These are phyloP conservation scores for Pythium periplocum DNA, from an alignment of 352 stramenopile genomes.

Conservation along the genomic window DNA sequence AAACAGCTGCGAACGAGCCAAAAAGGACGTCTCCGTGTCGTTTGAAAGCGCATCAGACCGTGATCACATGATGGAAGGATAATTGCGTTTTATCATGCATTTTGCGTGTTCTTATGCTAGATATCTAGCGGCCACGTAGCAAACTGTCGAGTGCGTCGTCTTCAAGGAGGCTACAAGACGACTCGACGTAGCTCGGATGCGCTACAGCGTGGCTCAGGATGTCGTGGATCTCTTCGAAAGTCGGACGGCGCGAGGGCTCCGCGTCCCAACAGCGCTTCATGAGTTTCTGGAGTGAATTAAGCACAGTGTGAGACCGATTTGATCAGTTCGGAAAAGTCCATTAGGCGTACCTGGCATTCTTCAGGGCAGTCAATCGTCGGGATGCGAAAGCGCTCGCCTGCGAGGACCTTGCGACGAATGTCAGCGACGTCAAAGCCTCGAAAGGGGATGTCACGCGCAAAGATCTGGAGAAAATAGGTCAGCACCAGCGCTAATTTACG, in stretches of 20 bases:
- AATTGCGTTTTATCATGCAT: slow-evolving; percentile 5
- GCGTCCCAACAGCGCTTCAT: slow-evolving; percentile 67
- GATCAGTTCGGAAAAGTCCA: too few species aligned
- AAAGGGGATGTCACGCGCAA: slow-evolving; percentile 76
- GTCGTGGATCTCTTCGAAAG: slow-evolving; percentile 58
- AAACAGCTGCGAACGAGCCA: too few species aligned
- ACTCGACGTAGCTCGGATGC: slow-evolving; percentile 23
- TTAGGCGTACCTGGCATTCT: slow-evolving; percentile 34
- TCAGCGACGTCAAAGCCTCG: slow-evolving; percentile 63
- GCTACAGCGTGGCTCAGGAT: slow-evolving; percentile 24
- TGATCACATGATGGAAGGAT: slow-evolving; percentile 1
- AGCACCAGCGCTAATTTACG: neutral
- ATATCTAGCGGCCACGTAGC: slow-evolving; percentile 29
- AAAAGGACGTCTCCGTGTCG: too few species aligned
- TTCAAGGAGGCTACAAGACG: slow-evolving; percentile 16
- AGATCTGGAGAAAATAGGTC: slow-evolving; percentile 42
- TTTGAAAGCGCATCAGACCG: too few species aligned
- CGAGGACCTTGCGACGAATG: slow-evolving; percentile 65
- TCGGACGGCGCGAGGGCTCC: slow-evolving; percentile 40
- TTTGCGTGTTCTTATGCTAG: slow-evolving; percentile 1
- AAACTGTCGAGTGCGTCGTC: slow-evolving; percentile 58
- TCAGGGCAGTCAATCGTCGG: slow-evolving; percentile 65
- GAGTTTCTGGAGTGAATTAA: slow-evolving; percentile 27
- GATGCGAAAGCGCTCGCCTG: slow-evolving; percentile 67
- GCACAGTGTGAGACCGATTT: too few species aligned